A percentile compares a stretch with the other conserved stretches of the same genome.
Evolutionary conservation across 768 basidiomycete genomes (phyloP).

Genomic region (Boletus subparvulus): DNA sequence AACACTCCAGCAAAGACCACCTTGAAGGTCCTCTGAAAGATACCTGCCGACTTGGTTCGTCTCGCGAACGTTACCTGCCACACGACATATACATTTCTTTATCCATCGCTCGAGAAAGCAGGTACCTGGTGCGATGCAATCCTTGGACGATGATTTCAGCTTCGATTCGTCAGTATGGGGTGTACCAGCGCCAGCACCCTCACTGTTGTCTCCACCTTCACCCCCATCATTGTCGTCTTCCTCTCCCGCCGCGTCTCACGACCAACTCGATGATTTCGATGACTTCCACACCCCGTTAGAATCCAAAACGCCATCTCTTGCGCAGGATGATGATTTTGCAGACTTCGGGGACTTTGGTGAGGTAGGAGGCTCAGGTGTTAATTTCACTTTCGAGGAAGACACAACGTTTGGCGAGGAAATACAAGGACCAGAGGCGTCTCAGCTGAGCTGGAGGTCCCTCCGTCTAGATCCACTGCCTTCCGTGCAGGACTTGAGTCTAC

Average conservation of each 20-base stretch:
- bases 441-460: slow-evolving; percentile 58
- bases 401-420: slow-evolving; percentile 13
- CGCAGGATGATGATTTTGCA: slow-evolving; percentile 73
- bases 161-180: slow-evolving; percentile 79
- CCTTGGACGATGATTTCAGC: slow-evolving; percentile 71
- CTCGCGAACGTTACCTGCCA: slow-evolving; percentile 3
- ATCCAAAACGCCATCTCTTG: slow-evolving; percentile 42
- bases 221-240: slow-evolving; percentile 21
- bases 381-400: slow-evolving; percentile 40
- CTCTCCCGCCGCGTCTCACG: slow-evolving; percentile 30
- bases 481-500: slow-evolving; percentile 52
- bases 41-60: not conserved
- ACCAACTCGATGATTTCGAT: slow-evolving; percentile 53
- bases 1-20: not conserved
- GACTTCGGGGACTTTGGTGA: slow-evolving; percentile 90
- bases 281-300: slow-evolving; percentile 48
- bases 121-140: slow-evolving; percentile 14
- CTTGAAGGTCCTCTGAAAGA: not conserved
- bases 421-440: slow-evolving; percentile 40
- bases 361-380: slow-evolving; percentile 39
- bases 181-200: slow-evolving; percentile 37
- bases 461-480: slow-evolving; percentile 64
- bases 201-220: slow-evolving; percentile 29
- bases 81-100: slow-evolving; percentile 13
- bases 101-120: not conserved